A percentile compares a stretch with the other conserved stretches of the same genome.
phyloP scores from a whole-genome alignment of 768 basidiomycete species.

The Leccinum obscurum region DNA sequence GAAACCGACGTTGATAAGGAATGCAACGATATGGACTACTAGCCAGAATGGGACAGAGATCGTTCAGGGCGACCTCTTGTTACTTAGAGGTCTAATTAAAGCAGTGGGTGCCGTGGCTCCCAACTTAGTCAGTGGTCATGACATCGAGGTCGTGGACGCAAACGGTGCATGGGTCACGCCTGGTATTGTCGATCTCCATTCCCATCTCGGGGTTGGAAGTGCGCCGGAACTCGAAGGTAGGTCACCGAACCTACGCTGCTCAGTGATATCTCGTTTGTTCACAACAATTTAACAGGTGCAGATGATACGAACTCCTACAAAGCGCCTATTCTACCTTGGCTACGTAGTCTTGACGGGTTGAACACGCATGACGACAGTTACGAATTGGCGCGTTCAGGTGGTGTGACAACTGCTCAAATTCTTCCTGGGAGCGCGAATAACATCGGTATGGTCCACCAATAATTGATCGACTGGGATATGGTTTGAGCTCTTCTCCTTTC shows the following conservation, averaged over 20 bases:
- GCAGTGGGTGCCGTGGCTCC: slow-evolving; percentile 48
- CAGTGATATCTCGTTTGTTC: neutral
- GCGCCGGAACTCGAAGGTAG: slow-evolving; percentile 34
- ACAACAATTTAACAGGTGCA: slow-evolving; percentile 34
- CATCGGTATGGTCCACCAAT: slow-evolving; percentile 16
- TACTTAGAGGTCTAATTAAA: slow-evolving; percentile 70
- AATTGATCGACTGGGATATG: neutral
- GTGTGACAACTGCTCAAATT: slow-evolving; percentile 47
- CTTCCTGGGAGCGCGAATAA: slow-evolving; percentile 45
- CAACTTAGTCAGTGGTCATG: slow-evolving; percentile 18
- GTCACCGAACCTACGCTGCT: neutral
- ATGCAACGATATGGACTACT: slow-evolving; percentile 87
- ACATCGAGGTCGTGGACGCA: slow-evolving; percentile 54
- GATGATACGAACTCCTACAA: slow-evolving; percentile 58
- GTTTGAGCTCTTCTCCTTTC: neutral
- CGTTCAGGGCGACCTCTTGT: slow-evolving; percentile 60
- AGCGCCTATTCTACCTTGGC: slow-evolving; percentile 66
- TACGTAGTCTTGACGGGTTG: slow-evolving; percentile 45
- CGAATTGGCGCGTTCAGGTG: slow-evolving; percentile 42
- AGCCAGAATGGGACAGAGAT: slow-evolving; percentile 64
- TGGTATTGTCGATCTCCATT: slow-evolving; percentile 56
- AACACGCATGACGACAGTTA: slow-evolving; percentile 47
- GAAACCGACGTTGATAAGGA: slow-evolving; percentile 60
- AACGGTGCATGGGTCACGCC: slow-evolving; percentile 78
- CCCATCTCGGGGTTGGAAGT: slow-evolving; percentile 45